A percentile compares a stretch with the other conserved stretches of the same genome.
phyloP scores from a whole-genome alignment of 139 green algal species.

The Picochlorum sp. region DNA sequence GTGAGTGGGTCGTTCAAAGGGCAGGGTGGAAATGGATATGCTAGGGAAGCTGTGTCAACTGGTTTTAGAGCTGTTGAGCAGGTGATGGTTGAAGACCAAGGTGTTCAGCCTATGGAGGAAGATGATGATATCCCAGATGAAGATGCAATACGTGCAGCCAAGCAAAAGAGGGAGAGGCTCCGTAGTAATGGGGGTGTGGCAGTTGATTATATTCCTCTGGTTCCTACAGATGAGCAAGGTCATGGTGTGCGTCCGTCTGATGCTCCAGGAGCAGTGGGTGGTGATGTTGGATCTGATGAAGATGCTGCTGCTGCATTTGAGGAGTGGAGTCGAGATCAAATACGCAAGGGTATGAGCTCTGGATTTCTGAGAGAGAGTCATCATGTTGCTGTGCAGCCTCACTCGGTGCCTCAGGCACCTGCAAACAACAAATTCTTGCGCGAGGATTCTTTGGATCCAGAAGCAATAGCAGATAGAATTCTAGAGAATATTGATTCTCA shows the following conservation, averaged over 20 bases:
- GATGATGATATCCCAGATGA: slow-evolving; percentile 36
- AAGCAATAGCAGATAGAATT: background rate
- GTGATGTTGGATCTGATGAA: slow-evolving; percentile 15
- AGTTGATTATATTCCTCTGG: slow-evolving; percentile 63
- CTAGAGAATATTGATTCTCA: background rate
- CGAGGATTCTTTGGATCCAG: background rate
- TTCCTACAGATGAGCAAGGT: background rate
- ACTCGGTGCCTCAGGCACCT: background rate
- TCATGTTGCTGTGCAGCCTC: background rate
- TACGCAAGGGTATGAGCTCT: slow-evolving; percentile 47
- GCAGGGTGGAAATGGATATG: too few species aligned
- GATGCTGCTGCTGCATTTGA: slow-evolving; percentile 52
- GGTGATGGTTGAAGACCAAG: slow-evolving; percentile 4
- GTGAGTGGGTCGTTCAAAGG: slow-evolving; percentile 1
- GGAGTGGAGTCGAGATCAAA: slow-evolving; percentile 52
- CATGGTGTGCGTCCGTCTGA: background rate
- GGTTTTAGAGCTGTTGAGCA: slow-evolving; percentile 25
- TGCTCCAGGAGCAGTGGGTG: background rate
- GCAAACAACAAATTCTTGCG: too few species aligned
- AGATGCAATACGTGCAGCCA: slow-evolving; percentile 57
- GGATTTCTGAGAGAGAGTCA: background rate
- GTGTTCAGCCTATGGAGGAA: background rate
- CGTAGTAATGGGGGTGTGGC: slow-evolving; percentile 15
- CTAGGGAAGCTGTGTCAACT: background rate
- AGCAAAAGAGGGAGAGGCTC: slow-evolving; percentile 66